These are phyloP conservation scores for Fusarium burgessii DNA, from an alignment of 2,329 filamentous ascomycete species.

Conservation along the genomic window DNA sequence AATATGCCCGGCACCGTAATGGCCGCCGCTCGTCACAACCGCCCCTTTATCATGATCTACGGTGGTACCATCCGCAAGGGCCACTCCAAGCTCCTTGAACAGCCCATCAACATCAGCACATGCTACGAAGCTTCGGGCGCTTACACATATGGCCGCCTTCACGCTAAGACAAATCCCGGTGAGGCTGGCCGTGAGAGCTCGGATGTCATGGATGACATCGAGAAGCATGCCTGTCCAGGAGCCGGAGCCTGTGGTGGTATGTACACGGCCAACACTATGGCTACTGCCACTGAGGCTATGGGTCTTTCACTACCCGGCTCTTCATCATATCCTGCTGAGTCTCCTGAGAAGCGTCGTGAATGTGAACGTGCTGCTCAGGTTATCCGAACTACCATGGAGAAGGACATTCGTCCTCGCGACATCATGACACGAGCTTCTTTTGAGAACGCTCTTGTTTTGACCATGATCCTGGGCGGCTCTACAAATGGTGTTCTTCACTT, in stretches of 20 bases:
- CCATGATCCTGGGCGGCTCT: conserved; percentile 90
- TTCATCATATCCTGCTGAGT: conserved; percentile 83
- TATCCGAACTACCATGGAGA: conserved; percentile 83
- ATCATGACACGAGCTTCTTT: conserved; percentile 84
- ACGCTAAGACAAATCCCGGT: conserved; percentile 73
- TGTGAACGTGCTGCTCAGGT: conserved; percentile 84
- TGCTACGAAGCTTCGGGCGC: conserved; percentile 91
- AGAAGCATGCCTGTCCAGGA: conserved; percentile 76
- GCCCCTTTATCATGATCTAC: conserved; percentile 95
- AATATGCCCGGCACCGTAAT: conserved; percentile 96
- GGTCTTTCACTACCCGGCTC: conserved; percentile 87
- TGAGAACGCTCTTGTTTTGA: conserved; percentile 89
- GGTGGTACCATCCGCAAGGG: conserved; percentile 91
- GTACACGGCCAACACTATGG: conserved; percentile 95
- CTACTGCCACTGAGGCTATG: conserved; percentile 88
- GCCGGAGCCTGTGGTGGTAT: conserved; percentile 81
- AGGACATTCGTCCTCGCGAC: conserved; percentile 83
- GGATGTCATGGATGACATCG: conserved; percentile 87
- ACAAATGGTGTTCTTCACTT: conserved; percentile 92
- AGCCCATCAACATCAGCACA: conserved; percentile 86
- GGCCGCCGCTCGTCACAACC: conserved; percentile 90
- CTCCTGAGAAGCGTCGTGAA: conserved; percentile 86
- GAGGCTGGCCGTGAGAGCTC: conserved; percentile 74
- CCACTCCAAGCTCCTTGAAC: conserved; percentile 80
- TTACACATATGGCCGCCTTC: conserved; percentile 80